Evolutionary conservation across 202 grass and related monocot species (phyloP).

Genomic region (Bolboschoenoplectus hybrid): DNA sequence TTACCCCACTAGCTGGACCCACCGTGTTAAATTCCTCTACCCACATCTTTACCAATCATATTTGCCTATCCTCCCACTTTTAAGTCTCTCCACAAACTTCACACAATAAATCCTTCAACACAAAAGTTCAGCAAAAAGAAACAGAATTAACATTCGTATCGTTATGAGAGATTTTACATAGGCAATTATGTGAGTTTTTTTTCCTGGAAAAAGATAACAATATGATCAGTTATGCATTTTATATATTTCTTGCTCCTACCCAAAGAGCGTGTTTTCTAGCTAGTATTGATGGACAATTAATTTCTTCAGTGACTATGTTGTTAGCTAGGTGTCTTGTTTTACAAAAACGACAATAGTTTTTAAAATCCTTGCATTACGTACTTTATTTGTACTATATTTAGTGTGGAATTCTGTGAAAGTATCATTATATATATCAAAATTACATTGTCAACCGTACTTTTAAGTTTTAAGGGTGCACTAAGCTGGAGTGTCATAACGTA

Average conservation of each 20-base stretch:
- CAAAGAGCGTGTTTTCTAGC: not conserved
- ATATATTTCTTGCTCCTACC: not conserved
- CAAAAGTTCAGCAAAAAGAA: not conserved
- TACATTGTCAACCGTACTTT: not conserved
- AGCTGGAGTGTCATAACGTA: conserved; percentile 22
- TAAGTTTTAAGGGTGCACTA: not conserved
- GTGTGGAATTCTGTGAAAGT: not conserved
- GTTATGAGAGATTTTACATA: not conserved
- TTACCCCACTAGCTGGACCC: conserved; percentile 27
- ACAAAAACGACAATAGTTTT: not conserved
- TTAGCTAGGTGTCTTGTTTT: not conserved
- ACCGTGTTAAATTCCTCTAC: conserved; percentile 34
- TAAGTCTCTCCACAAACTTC: not conserved
- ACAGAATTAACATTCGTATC: not conserved
- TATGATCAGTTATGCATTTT: not conserved
- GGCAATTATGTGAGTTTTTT: not conserved
- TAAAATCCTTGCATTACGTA: not conserved
- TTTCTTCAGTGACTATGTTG: not conserved
- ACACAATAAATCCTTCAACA: conserved; percentile 4
- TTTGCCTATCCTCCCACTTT: not conserved
- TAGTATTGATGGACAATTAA: not conserved
- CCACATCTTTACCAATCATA: conserved; percentile 11
- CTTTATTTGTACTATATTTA: not conserved
- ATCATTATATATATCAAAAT: too few relatives aligned
- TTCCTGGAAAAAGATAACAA: not conserved